Evolutionary conservation across 192 early-diverging fungal genomes (phyloP).

Genomic region (Gonapodya sp.): DNA sequence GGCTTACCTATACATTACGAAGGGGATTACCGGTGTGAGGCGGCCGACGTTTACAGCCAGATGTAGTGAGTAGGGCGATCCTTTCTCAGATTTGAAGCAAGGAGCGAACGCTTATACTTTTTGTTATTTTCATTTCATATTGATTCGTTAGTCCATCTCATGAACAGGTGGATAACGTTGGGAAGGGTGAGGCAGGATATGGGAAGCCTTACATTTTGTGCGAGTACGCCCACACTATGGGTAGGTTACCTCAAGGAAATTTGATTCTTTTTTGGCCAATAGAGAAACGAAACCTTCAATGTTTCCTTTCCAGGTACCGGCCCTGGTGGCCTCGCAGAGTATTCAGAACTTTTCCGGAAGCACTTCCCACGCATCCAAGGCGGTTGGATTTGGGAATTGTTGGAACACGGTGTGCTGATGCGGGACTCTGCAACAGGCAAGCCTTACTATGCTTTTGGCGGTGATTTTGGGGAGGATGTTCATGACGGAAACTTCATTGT

Average conservation of each 20-base stretch:
- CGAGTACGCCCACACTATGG: slow-evolving; percentile 8
- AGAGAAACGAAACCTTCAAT: background rate
- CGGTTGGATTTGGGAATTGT: background rate
- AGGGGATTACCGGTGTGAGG: background rate
- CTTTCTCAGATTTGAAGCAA: background rate
- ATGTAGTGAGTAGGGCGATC: background rate
- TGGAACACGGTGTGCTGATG: background rate
- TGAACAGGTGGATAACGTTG: background rate
- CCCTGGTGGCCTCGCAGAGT: background rate
- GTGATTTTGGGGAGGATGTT: slow-evolving; percentile 6
- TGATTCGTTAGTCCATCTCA: background rate
- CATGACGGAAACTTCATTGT: background rate
- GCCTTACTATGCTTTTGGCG: background rate
- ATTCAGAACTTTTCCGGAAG: background rate
- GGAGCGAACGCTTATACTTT: background rate
- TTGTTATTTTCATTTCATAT: background rate
- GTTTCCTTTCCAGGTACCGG: background rate
- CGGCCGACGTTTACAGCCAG: background rate
- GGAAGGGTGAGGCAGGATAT: background rate
- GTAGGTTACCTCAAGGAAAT: background rate
- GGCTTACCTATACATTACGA: background rate
- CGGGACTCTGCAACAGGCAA: background rate
- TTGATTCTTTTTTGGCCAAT: background rate
- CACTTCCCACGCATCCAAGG: background rate
- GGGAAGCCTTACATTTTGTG: background rate